Percentiles rank a stretch among this genome's conserved stretches.
phyloP scores from a whole-genome alignment of 2,329 filamentous ascomycete species.

The Lachnellula arida region DNA sequence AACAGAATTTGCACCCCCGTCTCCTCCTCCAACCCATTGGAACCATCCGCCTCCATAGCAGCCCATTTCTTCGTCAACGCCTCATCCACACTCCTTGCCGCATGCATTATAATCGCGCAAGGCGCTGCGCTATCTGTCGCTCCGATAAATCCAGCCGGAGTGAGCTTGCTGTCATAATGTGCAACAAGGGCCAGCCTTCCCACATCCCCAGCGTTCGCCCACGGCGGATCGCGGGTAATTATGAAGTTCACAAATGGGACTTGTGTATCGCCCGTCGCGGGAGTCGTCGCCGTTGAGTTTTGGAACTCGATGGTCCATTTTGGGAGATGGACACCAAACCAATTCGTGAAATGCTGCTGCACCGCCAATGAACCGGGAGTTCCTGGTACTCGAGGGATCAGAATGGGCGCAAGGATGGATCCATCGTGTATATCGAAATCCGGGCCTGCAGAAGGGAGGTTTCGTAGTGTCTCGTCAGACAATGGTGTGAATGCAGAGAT shows the following conservation, averaged over 20 bases:
- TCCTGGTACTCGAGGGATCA: conserved; percentile 83
- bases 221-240: conserved; percentile 82
- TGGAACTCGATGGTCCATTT: conserved; percentile 78
- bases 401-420: conserved; percentile 75
- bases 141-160: conserved; percentile 82
- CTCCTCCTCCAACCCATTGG: conserved; percentile 61
- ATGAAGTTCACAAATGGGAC: conserved; percentile 87
- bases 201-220: conserved; percentile 68
- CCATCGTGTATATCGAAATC: conserved; percentile 78
- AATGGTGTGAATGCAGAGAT: conserved; percentile 41
- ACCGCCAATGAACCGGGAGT: conserved; percentile 69
- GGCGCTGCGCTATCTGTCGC: conserved; percentile 91
- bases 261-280: conserved; percentile 62
- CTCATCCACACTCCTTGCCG: conserved; percentile 72
- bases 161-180: conserved; percentile 85
- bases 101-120: conserved; percentile 89
- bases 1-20: conserved; percentile 85
- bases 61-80: conserved; percentile 81
- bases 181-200: conserved; percentile 81
- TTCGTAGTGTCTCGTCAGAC: conserved; percentile 68
- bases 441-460: conserved; percentile 64
- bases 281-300: conserved; percentile 84
- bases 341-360: conserved; percentile 77
- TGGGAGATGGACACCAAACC: conserved; percentile 71
- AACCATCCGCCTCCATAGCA: conserved; percentile 58